phyloP scores from a whole-genome alignment of 73 alveolate species.

The Blepharisma stoltei region DNA sequence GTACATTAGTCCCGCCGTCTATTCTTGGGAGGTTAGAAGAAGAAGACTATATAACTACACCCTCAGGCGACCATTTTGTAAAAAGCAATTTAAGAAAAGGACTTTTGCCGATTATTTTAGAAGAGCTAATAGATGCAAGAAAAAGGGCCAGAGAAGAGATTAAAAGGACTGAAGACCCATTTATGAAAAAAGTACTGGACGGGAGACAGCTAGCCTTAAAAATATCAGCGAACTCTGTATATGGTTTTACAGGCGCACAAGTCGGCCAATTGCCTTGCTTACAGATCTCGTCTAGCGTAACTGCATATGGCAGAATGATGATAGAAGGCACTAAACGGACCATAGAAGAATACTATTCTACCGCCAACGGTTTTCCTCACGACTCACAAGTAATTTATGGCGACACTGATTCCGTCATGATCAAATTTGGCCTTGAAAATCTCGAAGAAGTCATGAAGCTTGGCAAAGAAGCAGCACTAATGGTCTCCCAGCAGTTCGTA shows the following conservation, averaged over 20 bases:
- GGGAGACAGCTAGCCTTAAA: constrained; percentile 99
- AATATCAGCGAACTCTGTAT: constrained; percentile 98
- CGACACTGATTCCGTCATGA: constrained; percentile 99
- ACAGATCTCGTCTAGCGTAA: constrained; percentile 90
- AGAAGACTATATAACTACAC: constrained; percentile 81
- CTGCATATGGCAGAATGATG: constrained; percentile 93
- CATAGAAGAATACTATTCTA: constrained; percentile 72
- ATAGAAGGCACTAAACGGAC: constrained; percentile 66
- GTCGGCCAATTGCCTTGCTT: constrained; percentile 99
- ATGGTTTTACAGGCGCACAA: constrained; percentile 99
- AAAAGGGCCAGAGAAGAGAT: constrained; percentile 90
- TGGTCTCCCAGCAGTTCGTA: constrained; percentile 81
- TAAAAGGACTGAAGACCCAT: constrained; percentile 90
- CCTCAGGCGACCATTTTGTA: constrained; percentile 91
- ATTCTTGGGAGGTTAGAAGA: constrained; percentile 39
- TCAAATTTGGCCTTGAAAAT: constrained; percentile 91
- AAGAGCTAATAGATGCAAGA: constrained; percentile 97
- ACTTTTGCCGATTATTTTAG: constrained; percentile 93
- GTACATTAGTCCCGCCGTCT: constrained; percentile 68
- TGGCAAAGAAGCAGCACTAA: constrained; percentile 95
- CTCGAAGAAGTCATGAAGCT: constrained; percentile 92
- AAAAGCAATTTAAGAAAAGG: constrained; percentile 91
- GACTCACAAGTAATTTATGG: constrained; percentile 98
- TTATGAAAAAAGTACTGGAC: constrained; percentile 93
- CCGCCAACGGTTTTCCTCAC: constrained; percentile 82